Conservation (phyloP, 441 rosid genomes). For the Adansonia gregorii region DNA sequence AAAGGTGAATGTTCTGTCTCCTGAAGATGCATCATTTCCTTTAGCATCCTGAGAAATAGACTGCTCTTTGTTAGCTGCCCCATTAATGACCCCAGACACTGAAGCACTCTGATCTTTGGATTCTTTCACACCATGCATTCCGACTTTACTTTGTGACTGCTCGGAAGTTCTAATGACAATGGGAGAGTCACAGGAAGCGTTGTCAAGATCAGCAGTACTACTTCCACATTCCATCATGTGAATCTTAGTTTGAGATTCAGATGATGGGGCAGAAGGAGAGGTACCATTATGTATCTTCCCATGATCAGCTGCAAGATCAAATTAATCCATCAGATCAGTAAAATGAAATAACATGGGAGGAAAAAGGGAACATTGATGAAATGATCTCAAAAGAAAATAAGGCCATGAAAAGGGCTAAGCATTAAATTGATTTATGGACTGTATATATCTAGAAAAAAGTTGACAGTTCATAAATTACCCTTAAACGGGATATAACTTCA, state of each 20-base stretch:
- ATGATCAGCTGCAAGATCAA: conserved; percentile 40
- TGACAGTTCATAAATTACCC: conserved; percentile 16
- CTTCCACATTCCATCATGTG: conserved; percentile 42
- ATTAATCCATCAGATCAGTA: conserved; percentile 19
- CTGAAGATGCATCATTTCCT: conserved; percentile 46
- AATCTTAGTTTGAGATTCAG: conserved; percentile 41
- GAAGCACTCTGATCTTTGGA: conserved; percentile 40
- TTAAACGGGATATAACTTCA: conserved; percentile 20
- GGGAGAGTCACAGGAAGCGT: conserved; percentile 53
- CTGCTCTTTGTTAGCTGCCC: conserved; percentile 34
- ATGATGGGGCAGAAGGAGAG: conserved; percentile 32
- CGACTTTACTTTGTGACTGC: conserved; percentile 46
- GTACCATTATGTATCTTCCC: conserved; percentile 29
- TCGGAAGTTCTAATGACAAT: conserved; percentile 42
- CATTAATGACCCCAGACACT: conserved; percentile 38
- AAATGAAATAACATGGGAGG: conserved; percentile 18
- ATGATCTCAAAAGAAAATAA: conserved; percentile 6
- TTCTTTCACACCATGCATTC: conserved; percentile 39
- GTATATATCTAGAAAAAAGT: conserved; percentile 11
- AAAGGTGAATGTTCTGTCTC: conserved; percentile 61
- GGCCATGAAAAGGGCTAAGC: conserved; percentile 1
- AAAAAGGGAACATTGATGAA: not conserved
- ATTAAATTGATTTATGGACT: not conserved
- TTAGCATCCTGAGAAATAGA: conserved; percentile 44
- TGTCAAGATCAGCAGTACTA: conserved; percentile 40